These are phyloP conservation scores for Gnetum montanum DNA, from an alignment of 75 land plant genomes.

Conservation along the genomic window DNA sequence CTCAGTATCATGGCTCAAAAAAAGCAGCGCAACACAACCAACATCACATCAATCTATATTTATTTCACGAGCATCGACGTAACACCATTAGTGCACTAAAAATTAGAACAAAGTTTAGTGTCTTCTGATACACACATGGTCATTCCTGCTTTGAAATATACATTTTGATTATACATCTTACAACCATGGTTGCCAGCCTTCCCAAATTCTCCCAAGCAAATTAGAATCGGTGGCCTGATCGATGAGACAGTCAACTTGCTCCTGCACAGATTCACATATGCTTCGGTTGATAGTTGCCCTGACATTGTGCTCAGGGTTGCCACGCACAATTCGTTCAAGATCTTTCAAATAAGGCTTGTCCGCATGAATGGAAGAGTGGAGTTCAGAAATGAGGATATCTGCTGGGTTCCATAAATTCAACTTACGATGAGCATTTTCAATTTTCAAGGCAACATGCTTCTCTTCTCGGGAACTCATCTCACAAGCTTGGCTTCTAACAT, in stretches of 20 bases:
- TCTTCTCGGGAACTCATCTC: constrained; percentile 17
- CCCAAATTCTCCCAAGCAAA: constrained; percentile 34
- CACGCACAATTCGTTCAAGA: constrained; percentile 28
- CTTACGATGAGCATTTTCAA: constrained; percentile 39
- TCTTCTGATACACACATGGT: background rate
- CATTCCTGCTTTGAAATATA: background rate
- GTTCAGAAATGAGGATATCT: constrained; percentile 31
- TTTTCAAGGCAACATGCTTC: constrained; percentile 38
- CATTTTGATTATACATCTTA: constrained; percentile 11
- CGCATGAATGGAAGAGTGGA: constrained; percentile 36
- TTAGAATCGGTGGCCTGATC: constrained; percentile 47
- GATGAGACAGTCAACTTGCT: constrained; percentile 45
- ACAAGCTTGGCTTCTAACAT: constrained; percentile 2
- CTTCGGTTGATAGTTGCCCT: constrained; percentile 22
- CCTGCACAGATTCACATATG: constrained; percentile 33
- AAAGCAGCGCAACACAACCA: too few relatives aligned
- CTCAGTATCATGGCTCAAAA: too few relatives aligned
- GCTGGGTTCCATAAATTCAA: constrained; percentile 47
- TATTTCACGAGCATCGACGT: too few relatives aligned
- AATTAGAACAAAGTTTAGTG: too few relatives aligned
- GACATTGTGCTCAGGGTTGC: constrained; percentile 16
- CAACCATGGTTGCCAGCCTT: constrained; percentile 50
- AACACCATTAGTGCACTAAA: too few relatives aligned
- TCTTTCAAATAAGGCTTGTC: constrained; percentile 23
- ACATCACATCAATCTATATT: too few relatives aligned